These are phyloP conservation scores for Paraglomus brasilianum DNA, from an alignment of 192 early-diverging fungal genomes.

Conservation along the genomic window DNA sequence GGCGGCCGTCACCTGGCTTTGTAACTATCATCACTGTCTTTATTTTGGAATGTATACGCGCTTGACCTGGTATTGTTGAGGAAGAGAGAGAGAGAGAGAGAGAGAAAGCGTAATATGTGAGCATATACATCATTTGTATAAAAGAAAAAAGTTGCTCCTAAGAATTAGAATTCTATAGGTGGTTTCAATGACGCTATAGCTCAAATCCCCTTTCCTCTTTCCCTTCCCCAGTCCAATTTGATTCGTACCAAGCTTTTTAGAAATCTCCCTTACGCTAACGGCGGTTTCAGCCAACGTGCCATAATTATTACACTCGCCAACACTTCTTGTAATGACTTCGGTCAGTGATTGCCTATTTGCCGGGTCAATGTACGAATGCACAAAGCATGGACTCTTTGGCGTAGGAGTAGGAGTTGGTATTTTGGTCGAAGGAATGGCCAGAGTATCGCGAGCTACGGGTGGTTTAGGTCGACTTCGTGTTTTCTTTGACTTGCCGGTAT, in stretches of 20 bases:
- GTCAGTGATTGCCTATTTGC: background rate
- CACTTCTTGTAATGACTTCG: background rate
- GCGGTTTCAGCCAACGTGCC: constrained; percentile 60
- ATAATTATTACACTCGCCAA: constrained; percentile 17
- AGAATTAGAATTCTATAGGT: too few relatives aligned
- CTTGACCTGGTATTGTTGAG: constrained; percentile 33
- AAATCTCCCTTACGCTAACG: constrained; percentile 67
- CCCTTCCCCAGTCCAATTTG: too few relatives aligned
- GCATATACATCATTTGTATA: background rate
- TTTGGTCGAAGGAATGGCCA: background rate
- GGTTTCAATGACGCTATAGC: too few relatives aligned
- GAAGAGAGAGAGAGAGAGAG: background rate
- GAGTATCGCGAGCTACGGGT: too few relatives aligned
- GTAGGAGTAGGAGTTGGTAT: constrained; percentile 21
- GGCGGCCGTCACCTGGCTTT: constrained; percentile 66
- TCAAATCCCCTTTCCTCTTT: too few relatives aligned
- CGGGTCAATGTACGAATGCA: constrained; percentile 24
- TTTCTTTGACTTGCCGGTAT: too few relatives aligned
- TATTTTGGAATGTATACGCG: constrained; percentile 42
- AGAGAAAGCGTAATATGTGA: background rate
- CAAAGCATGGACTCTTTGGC: constrained; percentile 22
- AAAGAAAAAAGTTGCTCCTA: background rate
- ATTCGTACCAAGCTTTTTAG: constrained; percentile 65
- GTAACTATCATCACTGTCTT: constrained; percentile 74
- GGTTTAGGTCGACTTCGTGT: too few relatives aligned